Evolutionary conservation across 257 asterid species (phyloP).

Genomic region (Penstemon davidsonii): DNA sequence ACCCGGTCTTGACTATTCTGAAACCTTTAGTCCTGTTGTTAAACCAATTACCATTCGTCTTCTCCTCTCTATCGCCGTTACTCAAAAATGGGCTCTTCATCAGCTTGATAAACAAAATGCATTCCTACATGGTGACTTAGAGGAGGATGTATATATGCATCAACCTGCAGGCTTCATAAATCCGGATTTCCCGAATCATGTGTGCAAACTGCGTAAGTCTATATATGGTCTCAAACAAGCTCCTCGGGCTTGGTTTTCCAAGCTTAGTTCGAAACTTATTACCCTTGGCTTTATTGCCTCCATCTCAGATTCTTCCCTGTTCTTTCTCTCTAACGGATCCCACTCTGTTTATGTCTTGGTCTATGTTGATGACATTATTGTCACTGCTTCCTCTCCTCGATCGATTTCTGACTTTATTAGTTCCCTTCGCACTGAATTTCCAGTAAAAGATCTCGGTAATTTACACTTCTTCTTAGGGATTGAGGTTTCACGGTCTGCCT

Average conservation of each 20-base stretch:
- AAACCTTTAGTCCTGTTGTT: background rate
- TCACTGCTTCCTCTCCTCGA: background rate
- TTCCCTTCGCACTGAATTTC: background rate
- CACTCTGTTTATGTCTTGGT: background rate
- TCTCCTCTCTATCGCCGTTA: background rate
- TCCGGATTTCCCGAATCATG: background rate
- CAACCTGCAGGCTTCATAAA: background rate
- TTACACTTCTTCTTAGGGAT: background rate
- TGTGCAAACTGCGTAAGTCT: background rate
- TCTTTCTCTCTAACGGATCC: background rate
- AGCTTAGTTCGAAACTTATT: background rate
- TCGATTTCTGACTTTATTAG: background rate
- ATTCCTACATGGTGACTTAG: background rate
- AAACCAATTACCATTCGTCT: background rate
- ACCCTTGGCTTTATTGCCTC: background rate
- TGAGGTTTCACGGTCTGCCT: background rate
- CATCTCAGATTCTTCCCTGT: background rate
- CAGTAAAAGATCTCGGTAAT: background rate
- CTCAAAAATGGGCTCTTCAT: background rate
- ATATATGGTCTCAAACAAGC: slow-evolving; percentile 22
- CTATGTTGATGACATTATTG: slow-evolving; percentile 4
- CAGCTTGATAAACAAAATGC: background rate
- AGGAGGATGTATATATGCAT: background rate
- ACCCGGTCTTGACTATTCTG: background rate
- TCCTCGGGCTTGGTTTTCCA: slow-evolving; percentile 6